Evolutionary conservation across 768 basidiomycete species (phyloP).

Genomic region (Naganishia randhawae): DNA sequence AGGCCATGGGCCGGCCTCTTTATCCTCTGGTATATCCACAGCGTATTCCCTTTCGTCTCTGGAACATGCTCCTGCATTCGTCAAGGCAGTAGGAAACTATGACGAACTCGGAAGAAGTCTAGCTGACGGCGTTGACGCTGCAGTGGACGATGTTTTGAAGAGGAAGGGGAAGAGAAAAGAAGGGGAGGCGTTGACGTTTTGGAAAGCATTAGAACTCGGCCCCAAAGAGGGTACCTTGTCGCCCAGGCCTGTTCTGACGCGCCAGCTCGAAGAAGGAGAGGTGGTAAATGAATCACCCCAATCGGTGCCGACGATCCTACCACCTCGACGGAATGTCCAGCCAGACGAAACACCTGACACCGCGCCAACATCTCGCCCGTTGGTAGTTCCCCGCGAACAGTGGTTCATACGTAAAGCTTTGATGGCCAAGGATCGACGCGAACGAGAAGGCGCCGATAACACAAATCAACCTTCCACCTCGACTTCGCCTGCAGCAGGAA

Average conservation of each 20-base stretch:
- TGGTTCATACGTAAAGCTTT: constrained; percentile 31
- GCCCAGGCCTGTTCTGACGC: neutral
- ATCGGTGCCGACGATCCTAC: neutral
- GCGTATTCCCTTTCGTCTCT: constrained; percentile 3
- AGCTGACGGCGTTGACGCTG: neutral
- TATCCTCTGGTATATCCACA: neutral
- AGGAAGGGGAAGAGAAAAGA: neutral
- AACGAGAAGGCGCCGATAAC: neutral
- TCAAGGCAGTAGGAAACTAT: constrained; percentile 23
- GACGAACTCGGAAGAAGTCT: constrained; percentile 26
- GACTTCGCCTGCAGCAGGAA: neutral
- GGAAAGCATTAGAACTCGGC: constrained; percentile 24
- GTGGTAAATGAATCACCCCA: neutral
- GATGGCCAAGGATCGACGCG: constrained; percentile 3
- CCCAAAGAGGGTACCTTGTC: neutral
- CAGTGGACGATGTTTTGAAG: neutral
- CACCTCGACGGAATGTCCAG: neutral
- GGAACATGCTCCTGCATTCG: constrained; percentile 22
- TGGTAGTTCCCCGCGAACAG: constrained; percentile 23
- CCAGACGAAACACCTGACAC: neutral
- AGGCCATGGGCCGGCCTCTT: constrained; percentile 21
- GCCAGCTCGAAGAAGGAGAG: neutral
- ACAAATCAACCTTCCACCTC: neutral
- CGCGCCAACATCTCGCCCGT: neutral
- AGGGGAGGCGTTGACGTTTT: constrained; percentile 18